These are phyloP conservation scores for Cruciata laevipes DNA, from an alignment of 257 asterid genomes.

Conservation along the genomic window DNA sequence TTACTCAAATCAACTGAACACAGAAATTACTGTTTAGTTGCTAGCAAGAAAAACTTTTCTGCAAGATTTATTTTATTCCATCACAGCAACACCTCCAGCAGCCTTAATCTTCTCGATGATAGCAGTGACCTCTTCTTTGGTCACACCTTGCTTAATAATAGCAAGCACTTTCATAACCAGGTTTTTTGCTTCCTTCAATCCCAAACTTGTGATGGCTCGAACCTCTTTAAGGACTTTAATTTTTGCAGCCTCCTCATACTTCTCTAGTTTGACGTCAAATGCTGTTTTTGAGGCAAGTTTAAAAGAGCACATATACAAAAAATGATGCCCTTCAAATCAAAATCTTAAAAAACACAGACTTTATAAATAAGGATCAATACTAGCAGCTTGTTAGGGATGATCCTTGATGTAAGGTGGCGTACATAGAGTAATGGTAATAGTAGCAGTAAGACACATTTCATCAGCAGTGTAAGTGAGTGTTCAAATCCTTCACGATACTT, in stretches of 20 bases:
- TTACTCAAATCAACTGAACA: background rate
- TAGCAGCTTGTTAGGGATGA: too few relatives aligned
- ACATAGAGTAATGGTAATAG: too few relatives aligned
- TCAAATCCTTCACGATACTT: too few relatives aligned
- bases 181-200: conserved; percentile 85
- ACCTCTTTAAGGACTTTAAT: conserved; percentile 85
- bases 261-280: conserved; percentile 70
- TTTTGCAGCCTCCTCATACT: conserved; percentile 62
- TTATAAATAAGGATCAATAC: too few relatives aligned
- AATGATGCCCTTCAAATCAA: background rate
- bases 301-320: background rate
- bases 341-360: too few relatives aligned
- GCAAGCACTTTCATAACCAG: conserved; percentile 71
- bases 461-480: too few relatives aligned
- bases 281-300: conserved; percentile 52
- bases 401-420: too few relatives aligned
- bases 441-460: too few relatives aligned
- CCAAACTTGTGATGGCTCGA: conserved; percentile 61
- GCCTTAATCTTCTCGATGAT: conserved; percentile 79
- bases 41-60: background rate
- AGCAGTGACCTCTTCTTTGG: conserved; percentile 67
- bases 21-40: background rate
- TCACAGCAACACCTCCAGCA: conserved; percentile 75
- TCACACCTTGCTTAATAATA: conserved; percentile 57
- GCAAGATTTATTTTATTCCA: conserved; percentile 47